Evolutionary conservation across 2,329 filamentous ascomycete species (phyloP), one percentile per base, ranked within the genome.

Genomic region (Helotiales sp.): DNA sequence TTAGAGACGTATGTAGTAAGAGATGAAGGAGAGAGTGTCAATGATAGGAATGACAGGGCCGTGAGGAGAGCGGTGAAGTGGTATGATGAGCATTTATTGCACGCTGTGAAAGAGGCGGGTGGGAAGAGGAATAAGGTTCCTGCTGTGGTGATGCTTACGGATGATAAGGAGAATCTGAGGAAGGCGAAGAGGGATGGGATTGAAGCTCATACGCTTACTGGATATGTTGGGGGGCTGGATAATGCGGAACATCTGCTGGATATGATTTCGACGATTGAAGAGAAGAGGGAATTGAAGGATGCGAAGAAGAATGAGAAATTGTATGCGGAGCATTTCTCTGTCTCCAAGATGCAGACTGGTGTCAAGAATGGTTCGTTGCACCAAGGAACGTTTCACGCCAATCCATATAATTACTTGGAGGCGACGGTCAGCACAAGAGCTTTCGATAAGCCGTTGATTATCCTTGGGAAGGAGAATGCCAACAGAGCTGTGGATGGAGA

Each of bases 381-480:
- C 72, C 93, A 99, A 75, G 95, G 95, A 6, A 87, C 90, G 24
- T 99, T 97, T 78, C 96, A 93, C 70, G 91, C 98, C 27, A 98
- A 95, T 7, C 91, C 91, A 0, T 99, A 98, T 80, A 99, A 99
- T 76, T 99, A 98, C 68, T 81, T 99, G 10, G 95, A 99, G 73
- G 95, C 91, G 1, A 92, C 91, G 0, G 89, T 98, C 61, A 88
- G 93, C 67, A 92, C 96, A 0, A 86, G 93, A 1, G 86, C 93
- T 4, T 99, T 99, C 69, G 88, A 95, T 59, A 96, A 95, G 68
- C 83, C 92, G 1, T 82, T 99, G 29, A 80, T 99, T 15, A 83
- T 99, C 47, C 81, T 98, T 15, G 95, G 95, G 12, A 84, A 95
- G 60, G 95, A 99, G 69, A 97, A 96, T 74, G 97, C 96, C 78